Evolutionary conservation across 768 basidiomycete genomes (phyloP).

Genomic region (Scleroderma citrinum): DNA sequence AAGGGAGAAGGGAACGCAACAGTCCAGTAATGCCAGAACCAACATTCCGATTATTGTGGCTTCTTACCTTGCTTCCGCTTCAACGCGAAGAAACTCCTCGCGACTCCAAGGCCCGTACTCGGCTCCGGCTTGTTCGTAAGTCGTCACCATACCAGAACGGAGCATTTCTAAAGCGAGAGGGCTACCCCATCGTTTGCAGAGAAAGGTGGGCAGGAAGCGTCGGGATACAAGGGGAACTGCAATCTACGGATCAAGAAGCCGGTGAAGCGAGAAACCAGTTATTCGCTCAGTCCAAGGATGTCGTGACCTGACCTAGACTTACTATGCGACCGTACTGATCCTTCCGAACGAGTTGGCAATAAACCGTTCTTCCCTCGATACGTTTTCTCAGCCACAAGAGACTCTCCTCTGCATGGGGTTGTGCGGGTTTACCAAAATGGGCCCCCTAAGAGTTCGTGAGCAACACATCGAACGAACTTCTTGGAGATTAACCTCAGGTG

Average conservation of each 20-base stretch:
- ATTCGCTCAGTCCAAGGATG: background rate
- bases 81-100: slow-evolving; percentile 53
- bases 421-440: slow-evolving; percentile 79
- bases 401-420: slow-evolving; percentile 71
- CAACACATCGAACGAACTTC: background rate
- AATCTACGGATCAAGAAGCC: slow-evolving; percentile 41
- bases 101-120: slow-evolving; percentile 71
- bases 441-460: slow-evolving; percentile 41
- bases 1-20: background rate
- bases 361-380: slow-evolving; percentile 54
- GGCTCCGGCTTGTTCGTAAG: slow-evolving; percentile 73
- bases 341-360: slow-evolving; percentile 63
- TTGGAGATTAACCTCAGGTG: slow-evolving; percentile 64
- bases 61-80: slow-evolving; percentile 67
- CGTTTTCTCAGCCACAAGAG: slow-evolving; percentile 60
- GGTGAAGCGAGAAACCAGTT: background rate
- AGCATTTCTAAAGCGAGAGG: slow-evolving; percentile 70
- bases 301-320: slow-evolving; percentile 20
- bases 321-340: slow-evolving; percentile 88
- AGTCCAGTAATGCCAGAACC: no score
- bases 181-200: slow-evolving; percentile 36
- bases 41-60: no score
- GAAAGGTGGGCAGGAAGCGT: slow-evolving; percentile 44
- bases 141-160: slow-evolving; percentile 66
- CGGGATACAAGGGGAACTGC: slow-evolving; percentile 51